Evolutionary conservation across 2,329 filamentous ascomycete genomes (phyloP), one percentile per base, ranked within the genome.

Genomic region (Calonectria henricotiae): DNA sequence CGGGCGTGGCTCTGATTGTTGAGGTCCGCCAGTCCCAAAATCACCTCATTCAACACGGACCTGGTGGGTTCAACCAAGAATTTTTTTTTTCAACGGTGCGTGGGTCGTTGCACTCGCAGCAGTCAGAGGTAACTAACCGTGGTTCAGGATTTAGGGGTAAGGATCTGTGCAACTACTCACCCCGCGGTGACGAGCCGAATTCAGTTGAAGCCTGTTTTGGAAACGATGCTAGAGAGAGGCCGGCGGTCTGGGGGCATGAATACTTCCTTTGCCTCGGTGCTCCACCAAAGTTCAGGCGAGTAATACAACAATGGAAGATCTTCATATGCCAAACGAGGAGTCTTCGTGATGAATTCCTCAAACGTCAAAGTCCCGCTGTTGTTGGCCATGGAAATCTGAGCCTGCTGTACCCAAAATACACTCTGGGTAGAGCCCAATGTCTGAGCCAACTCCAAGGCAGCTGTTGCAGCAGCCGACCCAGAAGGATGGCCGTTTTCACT

Each of bases 341-440:
- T 75, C 1, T 17, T 49, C 0, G n/a, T 70, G 0, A 79, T 61
- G 58, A 80, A 79, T 8, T 72, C 71, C 0, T 75, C 73, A 70
- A 81, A 79, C 0, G 15, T 13, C 20, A 15, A 7, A 0, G n/a
- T 5, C 0, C 8, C 39, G 4, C 39, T 65, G 12, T 12, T 27
- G 0, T 66, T 41, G 17, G 72, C 60, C 62, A 78, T 13, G 41
- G 62, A 71, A 2, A 71, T 47, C 11, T 78, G 71, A 0, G 78
- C 70, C 37, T 78, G 73, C 63, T 75, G 78, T 0, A 76, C 74
- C 79, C 79, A 81, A 23, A 81, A 81, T 64, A 75, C 73, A 15
- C 73, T 70, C 51, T 76, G 74, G 0, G 79, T 80, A 12, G 72
- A 60, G 0, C 77, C 76, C 1, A 74, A n/a, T 6, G 62, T 43